These are phyloP conservation scores for Eragrostis nindensis DNA, from an alignment of 176 grass and related monocot species.

Conservation along the genomic window DNA sequence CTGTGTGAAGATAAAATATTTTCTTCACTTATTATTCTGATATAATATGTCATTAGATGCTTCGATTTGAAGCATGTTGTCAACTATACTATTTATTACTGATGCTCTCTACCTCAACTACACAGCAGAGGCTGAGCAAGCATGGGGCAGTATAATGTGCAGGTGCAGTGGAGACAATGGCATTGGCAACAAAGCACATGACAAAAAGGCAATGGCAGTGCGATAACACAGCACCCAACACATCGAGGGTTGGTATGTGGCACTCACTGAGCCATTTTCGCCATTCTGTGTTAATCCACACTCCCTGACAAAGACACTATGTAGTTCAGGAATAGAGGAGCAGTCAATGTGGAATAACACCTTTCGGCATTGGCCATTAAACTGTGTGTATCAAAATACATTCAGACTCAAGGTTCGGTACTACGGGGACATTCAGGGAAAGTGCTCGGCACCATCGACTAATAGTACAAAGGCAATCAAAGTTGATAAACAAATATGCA, in stretches of 20 bases:
- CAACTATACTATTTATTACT: background rate
- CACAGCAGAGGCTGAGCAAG: background rate
- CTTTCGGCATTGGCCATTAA: background rate
- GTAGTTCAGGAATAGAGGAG: background rate
- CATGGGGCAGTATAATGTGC: background rate
- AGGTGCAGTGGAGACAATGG: background rate
- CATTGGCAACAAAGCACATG: too few species aligned
- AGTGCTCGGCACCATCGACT: too few species aligned
- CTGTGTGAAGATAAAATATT: background rate
- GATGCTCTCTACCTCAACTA: background rate
- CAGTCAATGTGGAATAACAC: background rate
- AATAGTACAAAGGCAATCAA: too few species aligned
- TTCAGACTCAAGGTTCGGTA: background rate
- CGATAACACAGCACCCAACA: too few species aligned
- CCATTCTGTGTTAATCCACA: background rate
- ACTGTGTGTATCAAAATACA: background rate
- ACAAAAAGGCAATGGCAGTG: background rate
- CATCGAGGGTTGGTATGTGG: background rate
- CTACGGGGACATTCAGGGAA: background rate
- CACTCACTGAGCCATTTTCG: background rate
- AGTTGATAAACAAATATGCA: background rate
- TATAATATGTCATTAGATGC: background rate
- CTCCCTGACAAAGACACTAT: background rate
- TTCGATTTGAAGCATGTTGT: background rate
- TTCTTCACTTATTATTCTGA: background rate